Conservation (phyloP, 495 filamentous ascomycete species). For the Trypethelium eluteriae region DNA sequence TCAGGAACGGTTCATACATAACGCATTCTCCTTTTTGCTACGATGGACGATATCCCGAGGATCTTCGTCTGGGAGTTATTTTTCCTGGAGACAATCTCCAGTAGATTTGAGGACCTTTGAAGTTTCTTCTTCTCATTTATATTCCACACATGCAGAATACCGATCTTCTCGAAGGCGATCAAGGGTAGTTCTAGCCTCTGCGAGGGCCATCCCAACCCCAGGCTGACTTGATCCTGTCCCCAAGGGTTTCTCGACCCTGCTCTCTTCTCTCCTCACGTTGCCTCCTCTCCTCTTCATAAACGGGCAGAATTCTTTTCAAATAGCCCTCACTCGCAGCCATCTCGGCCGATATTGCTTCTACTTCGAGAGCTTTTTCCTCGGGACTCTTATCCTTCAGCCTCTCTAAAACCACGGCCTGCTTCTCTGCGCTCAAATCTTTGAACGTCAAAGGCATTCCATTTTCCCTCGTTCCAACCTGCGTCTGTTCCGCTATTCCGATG, state of each 20-base stretch:
- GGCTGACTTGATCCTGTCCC: constrained; percentile 33
- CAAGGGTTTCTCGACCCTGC: constrained; percentile 31
- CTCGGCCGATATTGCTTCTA: constrained; percentile 31
- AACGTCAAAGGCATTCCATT: constrained; percentile 20
- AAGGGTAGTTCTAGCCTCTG: not conserved
- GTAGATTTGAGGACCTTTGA: not conserved
- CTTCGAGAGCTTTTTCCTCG: constrained; percentile 31
- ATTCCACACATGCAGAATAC: not conserved
- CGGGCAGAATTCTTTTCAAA: constrained; percentile 25
- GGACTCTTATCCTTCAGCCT: constrained; percentile 25
- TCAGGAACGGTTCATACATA: too few relatives aligned
- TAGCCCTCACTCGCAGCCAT: constrained; percentile 24
- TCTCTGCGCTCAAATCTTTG: constrained; percentile 16
- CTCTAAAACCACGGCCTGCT: constrained; percentile 28
- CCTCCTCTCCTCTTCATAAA: constrained; percentile 29
- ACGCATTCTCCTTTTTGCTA: too few relatives aligned
- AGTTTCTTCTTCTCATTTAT: not conserved
- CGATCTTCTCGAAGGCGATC: not conserved
- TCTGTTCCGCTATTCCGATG: constrained; percentile 4
- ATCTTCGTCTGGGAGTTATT: too few relatives aligned
- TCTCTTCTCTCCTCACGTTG: constrained; percentile 30
- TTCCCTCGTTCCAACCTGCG: not conserved
- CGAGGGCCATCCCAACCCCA: constrained; percentile 30
- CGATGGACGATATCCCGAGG: too few relatives aligned
- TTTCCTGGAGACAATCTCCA: not conserved